Evolutionary conservation across 208 protist genomes (phyloP).

Genomic region (Angomonas ambiguus): DNA sequence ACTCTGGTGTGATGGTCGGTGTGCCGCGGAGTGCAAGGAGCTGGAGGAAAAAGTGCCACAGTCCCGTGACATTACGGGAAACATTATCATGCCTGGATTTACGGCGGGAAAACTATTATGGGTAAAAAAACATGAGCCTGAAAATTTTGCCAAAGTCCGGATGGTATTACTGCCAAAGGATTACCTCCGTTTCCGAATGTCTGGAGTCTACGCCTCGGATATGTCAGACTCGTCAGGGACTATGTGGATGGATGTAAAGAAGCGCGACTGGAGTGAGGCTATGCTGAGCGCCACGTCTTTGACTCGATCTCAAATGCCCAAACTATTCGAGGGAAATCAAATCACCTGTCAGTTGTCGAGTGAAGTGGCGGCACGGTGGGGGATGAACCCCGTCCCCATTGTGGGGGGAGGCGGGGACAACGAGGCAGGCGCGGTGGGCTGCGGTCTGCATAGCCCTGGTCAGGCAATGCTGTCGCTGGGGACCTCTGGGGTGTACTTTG

Average conservation of each 20-base stretch:
- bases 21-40: conserved; percentile 57
- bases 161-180: conserved; percentile 79
- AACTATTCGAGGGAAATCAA: conserved; percentile 61
- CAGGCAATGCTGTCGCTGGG: conserved; percentile 80
- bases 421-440: conserved; percentile 62
- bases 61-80: conserved; percentile 59
- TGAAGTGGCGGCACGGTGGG: conserved; percentile 41
- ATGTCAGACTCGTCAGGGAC: conserved; percentile 71
- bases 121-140: conserved; percentile 67
- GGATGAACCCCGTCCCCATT: conserved; percentile 50
- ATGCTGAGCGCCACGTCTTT: conserved; percentile 61
- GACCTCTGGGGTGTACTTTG: conserved; percentile 83
- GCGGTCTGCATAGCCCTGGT: conserved; percentile 54
- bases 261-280: conserved; percentile 63
- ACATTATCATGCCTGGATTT: conserved; percentile 84
- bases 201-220: conserved; percentile 58
- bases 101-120: conserved; percentile 74
- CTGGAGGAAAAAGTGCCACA: conserved; percentile 52
- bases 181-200: conserved; percentile 67
- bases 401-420: conserved; percentile 76
- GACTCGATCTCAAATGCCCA: conserved; percentile 59
- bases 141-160: conserved; percentile 44
- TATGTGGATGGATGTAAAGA: conserved; percentile 69
- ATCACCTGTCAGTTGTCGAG: conserved; percentile 43
- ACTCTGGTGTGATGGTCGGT: conserved; percentile 76